Percentiles rank a stretch among this genome's conserved stretches.
Conservation (phyloP, 495 filamentous ascomycete species). For the Tuber indicum region DNA sequence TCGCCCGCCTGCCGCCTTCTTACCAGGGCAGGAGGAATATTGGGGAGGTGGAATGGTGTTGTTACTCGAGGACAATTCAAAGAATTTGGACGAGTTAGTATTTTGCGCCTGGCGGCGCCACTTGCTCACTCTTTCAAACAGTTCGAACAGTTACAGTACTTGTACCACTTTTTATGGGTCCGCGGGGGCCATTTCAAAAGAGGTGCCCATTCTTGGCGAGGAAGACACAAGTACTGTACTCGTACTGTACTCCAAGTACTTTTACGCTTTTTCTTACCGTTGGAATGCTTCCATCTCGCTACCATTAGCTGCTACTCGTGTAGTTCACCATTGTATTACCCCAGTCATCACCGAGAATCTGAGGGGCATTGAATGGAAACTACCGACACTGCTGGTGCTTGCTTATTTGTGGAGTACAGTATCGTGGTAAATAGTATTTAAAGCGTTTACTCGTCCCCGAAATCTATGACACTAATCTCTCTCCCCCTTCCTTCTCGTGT, state of each 20-base stretch:
- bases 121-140: too few relatives aligned
- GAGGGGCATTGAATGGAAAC: background rate
- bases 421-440: background rate
- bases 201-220: too few relatives aligned
- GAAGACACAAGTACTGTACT: background rate
- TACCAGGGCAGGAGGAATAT: background rate
- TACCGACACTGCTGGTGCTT: background rate
- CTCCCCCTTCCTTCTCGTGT: background rate
- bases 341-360: background rate
- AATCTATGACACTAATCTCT: background rate
- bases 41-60: background rate
- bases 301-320: background rate
- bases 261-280: background rate
- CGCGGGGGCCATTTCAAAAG: too few relatives aligned
- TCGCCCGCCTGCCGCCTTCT: background rate
- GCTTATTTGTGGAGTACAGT: background rate
- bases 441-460: background rate
- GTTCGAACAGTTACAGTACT: too few relatives aligned
- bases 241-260: too few relatives aligned
- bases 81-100: background rate
- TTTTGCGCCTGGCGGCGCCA: too few relatives aligned
- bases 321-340: background rate
- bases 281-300: background rate
- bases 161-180: too few relatives aligned
- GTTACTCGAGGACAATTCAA: background rate